Conservation (phyloP, 768 basidiomycete genomes). For the Cyclocybe cylindracea region DNA sequence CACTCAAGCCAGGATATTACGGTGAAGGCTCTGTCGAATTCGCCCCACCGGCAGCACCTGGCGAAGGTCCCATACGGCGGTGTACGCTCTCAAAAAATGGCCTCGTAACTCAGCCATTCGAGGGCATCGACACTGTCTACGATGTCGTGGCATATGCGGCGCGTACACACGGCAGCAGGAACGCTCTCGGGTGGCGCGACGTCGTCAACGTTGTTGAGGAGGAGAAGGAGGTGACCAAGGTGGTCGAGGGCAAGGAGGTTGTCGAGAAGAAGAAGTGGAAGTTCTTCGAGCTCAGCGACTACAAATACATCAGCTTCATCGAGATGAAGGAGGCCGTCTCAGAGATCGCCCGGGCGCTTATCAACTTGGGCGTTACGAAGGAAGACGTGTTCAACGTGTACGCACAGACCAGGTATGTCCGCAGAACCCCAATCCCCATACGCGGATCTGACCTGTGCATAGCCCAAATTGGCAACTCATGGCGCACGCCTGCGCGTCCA, state of each 20-base stretch:
- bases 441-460: constrained; percentile 9
- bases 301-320: constrained; percentile 77
- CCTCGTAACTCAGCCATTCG: constrained; percentile 64
- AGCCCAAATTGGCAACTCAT: constrained; percentile 89
- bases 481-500: constrained; percentile 76
- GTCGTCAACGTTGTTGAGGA: constrained; percentile 73
- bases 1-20: constrained; percentile 46
- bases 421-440: constrained; percentile 3
- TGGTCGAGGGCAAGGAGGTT: constrained; percentile 78
- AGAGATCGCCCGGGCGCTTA: constrained; percentile 69
- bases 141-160: constrained; percentile 79
- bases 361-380: constrained; percentile 67
- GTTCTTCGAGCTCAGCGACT: constrained; percentile 90
- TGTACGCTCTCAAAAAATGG: constrained; percentile 52
- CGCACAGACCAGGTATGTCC: constrained; percentile 72
- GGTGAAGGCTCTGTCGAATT: constrained; percentile 70
- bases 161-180: constrained; percentile 70
- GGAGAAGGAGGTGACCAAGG: constrained; percentile 87
- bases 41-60: constrained; percentile 35
- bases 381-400: constrained; percentile 90
- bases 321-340: constrained; percentile 67
- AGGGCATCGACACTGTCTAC: constrained; percentile 78
- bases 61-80: constrained; percentile 61
- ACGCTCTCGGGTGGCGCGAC: constrained; percentile 82
- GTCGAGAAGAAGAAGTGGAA: constrained; percentile 95